These are phyloP conservation scores for Malus asiatica DNA, from an alignment of 306 rosid genomes.

Conservation along the genomic window DNA sequence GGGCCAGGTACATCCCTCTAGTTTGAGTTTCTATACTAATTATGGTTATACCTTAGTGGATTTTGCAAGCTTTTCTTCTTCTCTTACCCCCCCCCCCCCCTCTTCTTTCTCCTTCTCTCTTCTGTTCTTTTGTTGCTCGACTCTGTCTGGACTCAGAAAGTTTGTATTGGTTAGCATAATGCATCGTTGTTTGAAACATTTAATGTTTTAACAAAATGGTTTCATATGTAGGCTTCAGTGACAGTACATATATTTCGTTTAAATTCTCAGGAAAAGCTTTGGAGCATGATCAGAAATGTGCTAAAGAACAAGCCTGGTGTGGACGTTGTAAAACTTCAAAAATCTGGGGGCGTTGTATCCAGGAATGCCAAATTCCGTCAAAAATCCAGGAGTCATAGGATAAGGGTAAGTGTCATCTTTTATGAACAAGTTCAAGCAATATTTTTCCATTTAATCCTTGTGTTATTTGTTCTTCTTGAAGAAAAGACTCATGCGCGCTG, in stretches of 20 bases:
- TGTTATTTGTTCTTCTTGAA: not conserved
- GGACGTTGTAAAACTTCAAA: slow-evolving; percentile 94
- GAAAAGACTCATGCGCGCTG: slow-evolving; percentile 3
- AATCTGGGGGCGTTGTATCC: slow-evolving; percentile 93
- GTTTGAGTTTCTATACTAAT: not conserved
- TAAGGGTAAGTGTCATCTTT: slow-evolving; percentile 47
- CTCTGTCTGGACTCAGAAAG: too few relatives aligned
- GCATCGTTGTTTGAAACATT: not conserved
- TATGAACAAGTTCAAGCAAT: not conserved
- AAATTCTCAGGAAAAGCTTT: slow-evolving; percentile 72
- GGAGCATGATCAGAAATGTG: slow-evolving; percentile 83
- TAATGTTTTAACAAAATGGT: not conserved
- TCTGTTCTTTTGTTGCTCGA: not conserved
- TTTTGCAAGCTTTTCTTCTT: not conserved
- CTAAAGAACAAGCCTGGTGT: slow-evolving; percentile 69
- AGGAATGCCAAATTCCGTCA: slow-evolving; percentile 74
- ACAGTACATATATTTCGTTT: slow-evolving; percentile 16
- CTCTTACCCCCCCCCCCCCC: not conserved
- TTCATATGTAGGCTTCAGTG: not conserved
- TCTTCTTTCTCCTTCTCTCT: too few relatives aligned
- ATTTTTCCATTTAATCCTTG: slow-evolving; percentile 6
- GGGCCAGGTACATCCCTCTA: slow-evolving; percentile 65
- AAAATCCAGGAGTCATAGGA: slow-evolving; percentile 69
- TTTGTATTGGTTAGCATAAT: not conserved
- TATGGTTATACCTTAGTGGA: not conserved